A percentile compares a stretch with the other conserved stretches of the same genome.
These are phyloP conservation scores for Zasmidium cellare DNA, from an alignment of 2,329 filamentous ascomycete species.

Conservation along the genomic window DNA sequence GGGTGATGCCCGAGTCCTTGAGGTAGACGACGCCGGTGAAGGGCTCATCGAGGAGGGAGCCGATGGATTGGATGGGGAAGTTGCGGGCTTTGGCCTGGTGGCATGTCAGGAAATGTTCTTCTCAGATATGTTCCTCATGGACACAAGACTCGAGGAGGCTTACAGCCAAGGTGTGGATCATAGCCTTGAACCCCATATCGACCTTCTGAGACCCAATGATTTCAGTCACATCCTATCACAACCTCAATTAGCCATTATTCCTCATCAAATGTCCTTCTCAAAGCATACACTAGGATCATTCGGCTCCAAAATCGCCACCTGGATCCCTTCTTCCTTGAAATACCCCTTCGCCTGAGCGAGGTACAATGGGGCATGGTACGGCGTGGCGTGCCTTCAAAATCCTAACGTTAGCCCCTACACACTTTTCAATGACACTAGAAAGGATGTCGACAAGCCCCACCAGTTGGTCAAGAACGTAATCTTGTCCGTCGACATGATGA, in stretches of 20 bases:
- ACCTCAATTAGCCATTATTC: neutral
- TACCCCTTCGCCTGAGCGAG: slow-evolving; percentile 74
- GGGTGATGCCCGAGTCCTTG: slow-evolving; percentile 70
- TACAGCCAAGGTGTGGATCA: slow-evolving; percentile 78
- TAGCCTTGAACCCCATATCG: slow-evolving; percentile 78
- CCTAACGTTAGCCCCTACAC: neutral
- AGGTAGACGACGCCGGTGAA: slow-evolving; percentile 79
- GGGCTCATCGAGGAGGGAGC: slow-evolving; percentile 74
- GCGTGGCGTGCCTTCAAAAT: slow-evolving; percentile 70
- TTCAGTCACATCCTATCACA: slow-evolving; percentile 68
- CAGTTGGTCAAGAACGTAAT: slow-evolving; percentile 84
- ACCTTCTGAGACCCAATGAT: slow-evolving; percentile 76
- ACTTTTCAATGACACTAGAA: neutral
- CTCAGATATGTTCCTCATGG: neutral
- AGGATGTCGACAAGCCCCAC: slow-evolving; percentile 47
- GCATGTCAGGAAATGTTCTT: too few relatives aligned
- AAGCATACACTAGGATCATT: slow-evolving; percentile 68
- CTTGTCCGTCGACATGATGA: slow-evolving; percentile 77
- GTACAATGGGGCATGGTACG: slow-evolving; percentile 77
- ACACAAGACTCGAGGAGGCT: slow-evolving; percentile 22
- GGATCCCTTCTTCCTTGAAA: slow-evolving; percentile 74
- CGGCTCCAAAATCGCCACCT: slow-evolving; percentile 74
- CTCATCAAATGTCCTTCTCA: too few relatives aligned
- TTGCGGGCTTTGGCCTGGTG: slow-evolving; percentile 70
- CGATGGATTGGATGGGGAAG: slow-evolving; percentile 72